Base-by-base conservation (phyloP, 1,284 basidiomycete species). In the Sanghuangporus sanghuang region DNA sequence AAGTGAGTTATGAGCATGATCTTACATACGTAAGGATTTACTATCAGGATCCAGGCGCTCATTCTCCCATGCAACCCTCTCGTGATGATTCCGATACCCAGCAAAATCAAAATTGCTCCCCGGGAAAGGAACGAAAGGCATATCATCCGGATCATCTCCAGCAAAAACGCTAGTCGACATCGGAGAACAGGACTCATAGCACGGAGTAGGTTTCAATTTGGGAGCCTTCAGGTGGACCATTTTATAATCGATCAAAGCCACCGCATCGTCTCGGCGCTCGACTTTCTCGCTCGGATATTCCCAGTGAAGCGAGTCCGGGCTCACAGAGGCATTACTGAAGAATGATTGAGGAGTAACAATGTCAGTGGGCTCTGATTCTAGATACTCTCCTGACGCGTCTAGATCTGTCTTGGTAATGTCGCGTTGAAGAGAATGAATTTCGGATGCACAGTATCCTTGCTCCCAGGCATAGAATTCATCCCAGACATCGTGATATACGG, bases 111-210 rank as follows among this genome's bases (percentile, higher is more conserved):
- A 88, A 0, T 54, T 67, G 2, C 76, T 74, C 52, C 86, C 85
- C 0, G 80, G 75, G 57, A 81, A 81, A 1, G 85, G 85, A n/a
- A 86, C 71, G 69, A 86, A 88, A 1, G 76, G 76, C 76, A 87
- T 78, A 36, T 75, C 72, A 65, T 78, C 73, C 4, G 80, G 72
- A 64, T 89, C 86, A 66, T 87, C 85, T 3, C 85, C 86, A 21
- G 75, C 75, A 61, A 79, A 76, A 12, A 84, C 73, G 64, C 75
- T 85, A 50, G 76, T 74, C 7, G 68, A 68, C 5, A 76, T 69
- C 0, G 85, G 82, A 1, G 83, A 74, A 68, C 82, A 85, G 1
- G 77, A 75, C 66, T 86, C 82, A 67, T 87, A 86, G 9, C 69
- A 64, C 1, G 77, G 74, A 64, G 75, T 72, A 0, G 77, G 73